Evolutionary conservation across 1,139 yeast species (phyloP).

Genomic region (Candida pseudocylindracea): DNA sequence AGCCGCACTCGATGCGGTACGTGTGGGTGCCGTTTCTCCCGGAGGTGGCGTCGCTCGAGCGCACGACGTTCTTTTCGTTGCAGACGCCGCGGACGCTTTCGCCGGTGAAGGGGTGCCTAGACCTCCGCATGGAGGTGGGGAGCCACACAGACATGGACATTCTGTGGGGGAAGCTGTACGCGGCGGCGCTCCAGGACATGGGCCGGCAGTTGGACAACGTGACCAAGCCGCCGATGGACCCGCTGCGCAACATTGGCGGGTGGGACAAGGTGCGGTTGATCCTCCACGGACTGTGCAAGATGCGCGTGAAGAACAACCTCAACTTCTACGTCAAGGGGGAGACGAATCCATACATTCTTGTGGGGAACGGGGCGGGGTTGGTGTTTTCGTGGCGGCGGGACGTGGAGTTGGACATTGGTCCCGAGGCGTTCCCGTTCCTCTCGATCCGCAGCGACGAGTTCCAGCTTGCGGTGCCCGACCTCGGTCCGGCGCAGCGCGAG

Average conservation of each 20-base stretch:
- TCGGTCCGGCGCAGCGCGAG: constrained; percentile 9
- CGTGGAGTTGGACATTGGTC: constrained; percentile 35
- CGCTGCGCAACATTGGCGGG: constrained; percentile 56
- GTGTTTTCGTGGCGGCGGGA: constrained; percentile 56
- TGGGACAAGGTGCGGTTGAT: constrained; percentile 27
- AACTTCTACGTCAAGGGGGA: constrained; percentile 43
- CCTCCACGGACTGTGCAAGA: constrained; percentile 24
- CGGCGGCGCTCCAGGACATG: constrained; percentile 14
- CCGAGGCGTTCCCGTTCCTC: constrained; percentile 38
- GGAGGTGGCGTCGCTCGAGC: constrained; percentile 5
- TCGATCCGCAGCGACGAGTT: constrained; percentile 44
- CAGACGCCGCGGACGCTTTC: constrained; percentile 20
- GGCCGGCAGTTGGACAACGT: constrained; percentile 25
- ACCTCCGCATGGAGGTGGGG: constrained; percentile 12
- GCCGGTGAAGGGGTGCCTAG: constrained; percentile 18
- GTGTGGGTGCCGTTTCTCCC: constrained; percentile 24
- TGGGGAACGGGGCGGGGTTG: constrained; percentile 59
- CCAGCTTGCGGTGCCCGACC: constrained; percentile 42
- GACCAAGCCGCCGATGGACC: constrained; percentile 60
- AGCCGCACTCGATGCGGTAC: constrained; percentile 19
- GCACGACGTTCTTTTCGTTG: constrained; percentile 16
- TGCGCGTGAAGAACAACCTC: constrained; percentile 28
- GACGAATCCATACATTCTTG: constrained; percentile 49
- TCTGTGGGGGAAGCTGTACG: constrained; percentile 22
- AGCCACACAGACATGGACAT: constrained; percentile 18